Conservation (phyloP, 257 asterid genomes). For the Solanum stenotomum region DNA sequence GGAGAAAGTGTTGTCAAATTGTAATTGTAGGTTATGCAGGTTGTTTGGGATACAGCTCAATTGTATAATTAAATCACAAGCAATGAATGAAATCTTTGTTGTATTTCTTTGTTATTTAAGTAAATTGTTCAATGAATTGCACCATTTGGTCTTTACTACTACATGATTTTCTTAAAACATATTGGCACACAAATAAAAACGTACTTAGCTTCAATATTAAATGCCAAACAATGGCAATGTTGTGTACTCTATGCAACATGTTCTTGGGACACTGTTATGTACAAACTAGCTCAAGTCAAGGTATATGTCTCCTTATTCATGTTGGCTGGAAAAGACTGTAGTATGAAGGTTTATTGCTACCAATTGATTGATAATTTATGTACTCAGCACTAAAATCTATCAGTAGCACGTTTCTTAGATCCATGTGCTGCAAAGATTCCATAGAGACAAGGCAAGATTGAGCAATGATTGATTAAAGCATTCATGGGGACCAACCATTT, state of each 20-base stretch:
- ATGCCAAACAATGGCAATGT: background rate
- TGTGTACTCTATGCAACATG: background rate
- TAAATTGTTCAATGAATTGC: background rate
- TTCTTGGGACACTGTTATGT: background rate
- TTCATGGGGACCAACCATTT: background rate
- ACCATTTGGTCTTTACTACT: background rate
- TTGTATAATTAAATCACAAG: slow-evolving; percentile 2
- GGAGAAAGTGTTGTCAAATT: background rate
- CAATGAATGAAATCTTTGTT: background rate
- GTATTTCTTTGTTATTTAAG: background rate
- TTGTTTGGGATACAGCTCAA: slow-evolving; percentile 3
- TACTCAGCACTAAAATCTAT: background rate
- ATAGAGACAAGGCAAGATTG: background rate
- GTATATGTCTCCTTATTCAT: background rate
- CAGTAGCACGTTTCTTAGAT: background rate
- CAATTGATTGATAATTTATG: background rate
- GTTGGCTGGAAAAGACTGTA: background rate
- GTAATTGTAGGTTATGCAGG: background rate
- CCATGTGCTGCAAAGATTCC: background rate
- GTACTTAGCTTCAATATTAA: background rate
- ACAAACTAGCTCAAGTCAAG: background rate
- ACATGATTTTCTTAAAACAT: background rate
- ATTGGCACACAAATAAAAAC: background rate
- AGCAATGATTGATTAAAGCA: background rate
- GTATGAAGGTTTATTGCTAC: background rate